phyloP scores from a whole-genome alignment of 2,329 filamentous ascomycete species.

The Beauveria bassiana region DNA sequence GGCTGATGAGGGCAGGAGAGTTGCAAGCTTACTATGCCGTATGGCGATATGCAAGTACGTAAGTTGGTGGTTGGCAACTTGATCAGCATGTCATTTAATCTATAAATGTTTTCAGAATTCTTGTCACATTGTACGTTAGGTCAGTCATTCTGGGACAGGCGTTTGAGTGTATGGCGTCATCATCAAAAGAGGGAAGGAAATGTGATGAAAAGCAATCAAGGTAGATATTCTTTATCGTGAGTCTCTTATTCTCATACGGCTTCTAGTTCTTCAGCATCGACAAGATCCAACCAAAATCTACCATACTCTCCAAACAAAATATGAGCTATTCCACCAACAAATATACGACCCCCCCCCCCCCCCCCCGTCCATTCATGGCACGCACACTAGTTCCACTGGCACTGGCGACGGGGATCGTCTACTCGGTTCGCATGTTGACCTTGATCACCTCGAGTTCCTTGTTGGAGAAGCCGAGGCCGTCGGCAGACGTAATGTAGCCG shows the following conservation, averaged over 20 bases:
- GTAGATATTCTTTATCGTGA: not conserved
- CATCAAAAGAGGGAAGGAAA: not conserved
- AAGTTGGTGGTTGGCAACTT: not conserved
- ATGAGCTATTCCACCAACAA: not conserved
- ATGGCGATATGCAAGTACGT: too few relatives aligned
- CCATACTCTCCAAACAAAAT: too few relatives aligned
- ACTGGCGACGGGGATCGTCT: not conserved
- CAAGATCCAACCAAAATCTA: not conserved
- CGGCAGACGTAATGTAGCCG: slow-evolving; percentile 35
- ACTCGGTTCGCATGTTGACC: slow-evolving; percentile 31
- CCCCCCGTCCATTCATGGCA: not conserved
- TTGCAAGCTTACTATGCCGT: not conserved
- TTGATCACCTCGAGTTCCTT: slow-evolving; percentile 40
- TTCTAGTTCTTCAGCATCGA: not conserved
- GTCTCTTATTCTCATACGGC: not conserved
- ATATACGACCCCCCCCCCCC: not conserved
- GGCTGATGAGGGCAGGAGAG: not conserved
- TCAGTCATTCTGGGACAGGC: not conserved
- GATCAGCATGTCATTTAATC: slow-evolving; percentile 3
- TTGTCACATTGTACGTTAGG: not conserved
- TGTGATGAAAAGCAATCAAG: not conserved
- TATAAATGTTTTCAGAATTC: not conserved
- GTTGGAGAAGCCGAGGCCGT: slow-evolving; percentile 36
- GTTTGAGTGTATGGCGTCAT: not conserved
- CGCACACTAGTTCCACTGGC: not conserved